phyloP scores from a whole-genome alignment of 1,284 basidiomycete species.

The Flammula alnicola region DNA sequence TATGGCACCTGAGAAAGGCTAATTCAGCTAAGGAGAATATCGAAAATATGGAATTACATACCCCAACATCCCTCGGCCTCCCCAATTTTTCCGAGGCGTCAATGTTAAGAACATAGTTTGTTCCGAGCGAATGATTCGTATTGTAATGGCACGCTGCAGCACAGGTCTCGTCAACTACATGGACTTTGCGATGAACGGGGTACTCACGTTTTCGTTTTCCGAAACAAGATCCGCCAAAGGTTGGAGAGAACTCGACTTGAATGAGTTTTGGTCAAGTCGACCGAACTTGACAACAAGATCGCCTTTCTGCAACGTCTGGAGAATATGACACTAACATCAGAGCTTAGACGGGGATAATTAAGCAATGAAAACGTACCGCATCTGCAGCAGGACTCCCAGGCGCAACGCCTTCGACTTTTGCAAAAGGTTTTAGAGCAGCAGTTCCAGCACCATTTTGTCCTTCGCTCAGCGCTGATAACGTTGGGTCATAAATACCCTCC shows the following conservation, averaged over 20 bases:
- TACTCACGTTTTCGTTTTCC: slow-evolving; percentile 75
- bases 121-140: slow-evolving; percentile 45
- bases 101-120: slow-evolving; percentile 38
- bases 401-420: slow-evolving; percentile 79
- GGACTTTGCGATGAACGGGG: not conserved
- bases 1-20: slow-evolving; percentile 64
- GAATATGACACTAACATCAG: not conserved
- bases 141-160: slow-evolving; percentile 41
- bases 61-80: slow-evolving; percentile 83
- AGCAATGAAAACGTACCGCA: slow-evolving; percentile 56
- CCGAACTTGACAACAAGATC: slow-evolving; percentile 82
- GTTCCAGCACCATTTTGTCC: slow-evolving; percentile 8
- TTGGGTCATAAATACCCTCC: slow-evolving; percentile 66
- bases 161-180: not conserved
- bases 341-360: too few species aligned
- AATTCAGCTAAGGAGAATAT: slow-evolving; percentile 10
- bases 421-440: slow-evolving; percentile 57
- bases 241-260: slow-evolving; percentile 59
- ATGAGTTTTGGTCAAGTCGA: slow-evolving; percentile 56
- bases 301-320: slow-evolving; percentile 69
- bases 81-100: slow-evolving; percentile 53
- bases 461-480: slow-evolving; percentile 25
- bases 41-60: slow-evolving; percentile 37
- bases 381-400: slow-evolving; percentile 78
- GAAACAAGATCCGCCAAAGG: slow-evolving; percentile 75